phyloP scores from a whole-genome alignment of 2,329 filamentous ascomycete species.

The Pestalotiopsis sp. region DNA sequence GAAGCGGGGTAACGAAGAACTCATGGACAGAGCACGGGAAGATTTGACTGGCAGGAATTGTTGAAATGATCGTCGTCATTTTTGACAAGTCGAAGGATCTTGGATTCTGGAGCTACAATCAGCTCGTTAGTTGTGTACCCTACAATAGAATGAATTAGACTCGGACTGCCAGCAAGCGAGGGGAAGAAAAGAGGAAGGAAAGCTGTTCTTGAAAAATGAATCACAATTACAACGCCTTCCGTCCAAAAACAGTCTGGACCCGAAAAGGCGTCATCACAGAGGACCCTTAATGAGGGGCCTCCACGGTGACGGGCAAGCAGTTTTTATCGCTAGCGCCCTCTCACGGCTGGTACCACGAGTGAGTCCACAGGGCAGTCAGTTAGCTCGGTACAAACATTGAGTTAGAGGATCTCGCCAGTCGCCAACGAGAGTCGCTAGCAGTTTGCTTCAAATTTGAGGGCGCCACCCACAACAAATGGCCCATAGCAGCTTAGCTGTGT shows the following conservation, averaged over 20 bases:
- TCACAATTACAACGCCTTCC: background rate
- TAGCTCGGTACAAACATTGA: background rate
- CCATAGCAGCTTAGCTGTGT: background rate
- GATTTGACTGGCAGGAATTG: too few relatives aligned
- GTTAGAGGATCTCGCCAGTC: background rate
- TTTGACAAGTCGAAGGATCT: too few relatives aligned
- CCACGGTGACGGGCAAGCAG: background rate
- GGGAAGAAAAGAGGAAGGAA: too few relatives aligned
- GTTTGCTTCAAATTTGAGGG: constrained; percentile 8
- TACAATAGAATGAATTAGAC: too few relatives aligned
- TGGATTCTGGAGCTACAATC: too few relatives aligned
- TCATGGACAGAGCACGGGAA: background rate
- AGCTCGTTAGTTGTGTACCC: too few relatives aligned
- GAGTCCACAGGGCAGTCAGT: background rate
- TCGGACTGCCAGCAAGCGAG: too few relatives aligned
- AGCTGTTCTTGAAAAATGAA: background rate
- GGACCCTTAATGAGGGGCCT: background rate
- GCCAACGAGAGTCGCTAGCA: background rate
- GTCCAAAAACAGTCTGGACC: background rate
- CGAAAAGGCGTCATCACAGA: background rate
- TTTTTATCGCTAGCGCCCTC: background rate
- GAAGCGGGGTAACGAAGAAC: background rate
- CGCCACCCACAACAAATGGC: background rate
- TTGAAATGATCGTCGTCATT: too few relatives aligned
- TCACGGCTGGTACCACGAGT: background rate